These are phyloP conservation scores for Alternaria viburni DNA, from an alignment of 2,329 filamentous ascomycete species.

Conservation along the genomic window DNA sequence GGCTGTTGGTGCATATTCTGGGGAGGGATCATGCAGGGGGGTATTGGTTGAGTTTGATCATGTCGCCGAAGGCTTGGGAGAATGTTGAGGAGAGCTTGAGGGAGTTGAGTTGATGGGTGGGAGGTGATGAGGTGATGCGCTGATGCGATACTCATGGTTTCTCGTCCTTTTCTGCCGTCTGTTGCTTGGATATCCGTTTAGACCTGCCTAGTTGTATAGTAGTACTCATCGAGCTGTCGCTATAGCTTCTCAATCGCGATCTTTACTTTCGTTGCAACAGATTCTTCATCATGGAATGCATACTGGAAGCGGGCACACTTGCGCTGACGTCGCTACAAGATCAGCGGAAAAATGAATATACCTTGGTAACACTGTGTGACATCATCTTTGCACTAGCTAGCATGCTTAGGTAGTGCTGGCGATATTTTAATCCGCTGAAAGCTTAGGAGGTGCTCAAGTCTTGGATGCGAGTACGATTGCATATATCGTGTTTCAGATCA, in stretches of 20 bases:
- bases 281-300: background rate
- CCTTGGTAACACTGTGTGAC: background rate
- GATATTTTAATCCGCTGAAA: background rate
- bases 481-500: background rate
- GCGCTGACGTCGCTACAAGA: background rate
- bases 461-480: background rate
- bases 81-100: conserved; percentile 14
- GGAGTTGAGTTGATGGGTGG: background rate
- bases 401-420: background rate
- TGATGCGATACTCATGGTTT: background rate
- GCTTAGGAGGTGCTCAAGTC: background rate
- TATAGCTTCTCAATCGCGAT: background rate
- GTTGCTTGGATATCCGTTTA: background rate
- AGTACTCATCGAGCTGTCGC: background rate
- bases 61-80: conserved; percentile 13
- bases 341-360: background rate
- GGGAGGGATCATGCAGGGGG: conserved; percentile 17
- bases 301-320: too few species aligned
- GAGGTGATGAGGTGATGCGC: too few species aligned
- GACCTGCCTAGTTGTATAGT: background rate
- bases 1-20: conserved; percentile 18
- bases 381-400: background rate
- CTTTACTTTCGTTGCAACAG: background rate
- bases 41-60: conserved; percentile 19
- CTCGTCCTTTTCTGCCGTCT: background rate